Evolutionary conservation across 306 rosid species (phyloP).

Genomic region (Ormosia emarginata): DNA sequence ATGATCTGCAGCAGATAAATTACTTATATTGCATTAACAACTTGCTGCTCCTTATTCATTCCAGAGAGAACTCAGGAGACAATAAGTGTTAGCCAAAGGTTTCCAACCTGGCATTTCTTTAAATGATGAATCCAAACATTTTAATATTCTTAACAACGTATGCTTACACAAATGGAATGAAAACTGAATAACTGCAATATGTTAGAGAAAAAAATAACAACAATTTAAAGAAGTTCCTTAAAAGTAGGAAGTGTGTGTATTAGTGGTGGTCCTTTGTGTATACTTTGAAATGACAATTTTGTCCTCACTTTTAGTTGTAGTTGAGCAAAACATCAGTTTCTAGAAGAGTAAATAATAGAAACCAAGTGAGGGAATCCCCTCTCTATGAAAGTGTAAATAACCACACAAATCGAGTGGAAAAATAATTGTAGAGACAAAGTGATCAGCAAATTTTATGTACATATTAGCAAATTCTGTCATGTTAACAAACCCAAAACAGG

Average conservation of each 20-base stretch:
- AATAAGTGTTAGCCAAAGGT: background rate
- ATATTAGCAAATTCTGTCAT: too few species aligned
- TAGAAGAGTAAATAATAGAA: background rate
- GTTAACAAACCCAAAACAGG: too few species aligned
- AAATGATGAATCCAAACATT: background rate
- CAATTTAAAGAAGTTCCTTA: background rate
- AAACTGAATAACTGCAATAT: too few species aligned
- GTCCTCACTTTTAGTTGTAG: background rate
- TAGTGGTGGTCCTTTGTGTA: background rate
- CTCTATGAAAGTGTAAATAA: background rate
- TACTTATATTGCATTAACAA: slow-evolving; percentile 8
- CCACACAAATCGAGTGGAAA: background rate
- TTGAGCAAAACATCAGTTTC: background rate
- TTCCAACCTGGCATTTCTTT: too few species aligned
- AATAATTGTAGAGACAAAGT: background rate
- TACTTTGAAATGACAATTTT: background rate
- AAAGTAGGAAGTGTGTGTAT: background rate
- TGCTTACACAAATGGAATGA: too few species aligned
- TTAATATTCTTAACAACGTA: too few species aligned
- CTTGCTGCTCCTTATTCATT: background rate
- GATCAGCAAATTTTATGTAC: background rate
- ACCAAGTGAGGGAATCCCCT: background rate
- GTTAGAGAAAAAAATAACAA: too few species aligned
- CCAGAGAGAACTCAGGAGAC: background rate
- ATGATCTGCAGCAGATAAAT: slow-evolving; percentile 56